Evolutionary conservation across 2,329 filamentous ascomycete genomes (phyloP).

Genomic region (Fonsecaea erecta): DNA sequence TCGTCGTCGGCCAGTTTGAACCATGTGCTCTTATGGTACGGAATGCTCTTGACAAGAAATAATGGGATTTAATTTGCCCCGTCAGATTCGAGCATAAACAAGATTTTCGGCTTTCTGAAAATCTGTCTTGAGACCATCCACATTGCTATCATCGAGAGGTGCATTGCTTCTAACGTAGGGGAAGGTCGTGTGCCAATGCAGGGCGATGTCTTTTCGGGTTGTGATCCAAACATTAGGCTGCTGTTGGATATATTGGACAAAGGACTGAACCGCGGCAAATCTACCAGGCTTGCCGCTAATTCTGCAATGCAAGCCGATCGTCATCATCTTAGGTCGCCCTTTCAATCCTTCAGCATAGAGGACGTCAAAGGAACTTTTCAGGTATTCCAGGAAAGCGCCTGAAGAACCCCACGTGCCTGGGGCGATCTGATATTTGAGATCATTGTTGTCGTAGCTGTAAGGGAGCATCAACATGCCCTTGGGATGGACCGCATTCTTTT

Average conservation of each 20-base stretch:
- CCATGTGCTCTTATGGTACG: slow-evolving; percentile 2
- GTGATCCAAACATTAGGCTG: slow-evolving; percentile 56
- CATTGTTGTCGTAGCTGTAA: slow-evolving; percentile 62
- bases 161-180: slow-evolving; percentile 42
- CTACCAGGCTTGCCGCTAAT: slow-evolving; percentile 60
- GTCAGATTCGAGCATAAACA: slow-evolving; percentile 12
- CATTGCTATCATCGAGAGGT: background rate
- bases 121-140: background rate
- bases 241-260: slow-evolving; percentile 53
- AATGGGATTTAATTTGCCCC: background rate
- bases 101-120: background rate
- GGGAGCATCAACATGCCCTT: slow-evolving; percentile 61
- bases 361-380: slow-evolving; percentile 54
- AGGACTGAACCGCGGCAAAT: slow-evolving; percentile 50
- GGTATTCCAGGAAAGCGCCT: slow-evolving; percentile 46
- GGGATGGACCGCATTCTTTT: slow-evolving; percentile 43
- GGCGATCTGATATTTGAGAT: slow-evolving; percentile 54
- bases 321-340: slow-evolving; percentile 62
- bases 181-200: slow-evolving; percentile 47
- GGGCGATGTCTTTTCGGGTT: slow-evolving; percentile 50
- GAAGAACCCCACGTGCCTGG: slow-evolving; percentile 53
- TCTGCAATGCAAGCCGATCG: slow-evolving; percentile 59
- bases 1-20: slow-evolving; percentile 13
- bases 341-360: slow-evolving; percentile 58
- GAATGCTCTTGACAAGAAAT: background rate